Conservation (phyloP, 2,329 filamentous ascomycete genomes). For the Colletotrichum tamarilloi region DNA sequence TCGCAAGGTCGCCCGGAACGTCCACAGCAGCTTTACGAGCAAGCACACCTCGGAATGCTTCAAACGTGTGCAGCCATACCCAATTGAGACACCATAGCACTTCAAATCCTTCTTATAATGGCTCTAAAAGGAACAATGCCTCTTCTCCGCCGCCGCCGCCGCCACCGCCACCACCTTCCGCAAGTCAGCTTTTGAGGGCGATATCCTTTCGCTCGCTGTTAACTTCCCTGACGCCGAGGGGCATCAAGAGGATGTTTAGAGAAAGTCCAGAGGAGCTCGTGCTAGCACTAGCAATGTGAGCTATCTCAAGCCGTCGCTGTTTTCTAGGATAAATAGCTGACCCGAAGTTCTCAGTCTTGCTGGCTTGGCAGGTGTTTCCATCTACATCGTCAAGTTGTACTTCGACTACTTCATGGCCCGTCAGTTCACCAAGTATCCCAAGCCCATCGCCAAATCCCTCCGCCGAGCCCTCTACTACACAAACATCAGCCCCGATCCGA, state of each 20-base stretch:
- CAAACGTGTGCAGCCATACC: background rate
- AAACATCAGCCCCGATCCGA: constrained; percentile 79
- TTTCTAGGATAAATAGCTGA: constrained; percentile 36
- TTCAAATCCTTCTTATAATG: background rate
- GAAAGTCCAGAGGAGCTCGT: constrained; percentile 58
- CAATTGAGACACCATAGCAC: constrained; percentile 25
- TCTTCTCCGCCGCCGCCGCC: constrained; percentile 43
- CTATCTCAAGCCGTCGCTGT: background rate
- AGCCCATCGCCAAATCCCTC: constrained; percentile 79
- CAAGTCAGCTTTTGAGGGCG: constrained; percentile 45
- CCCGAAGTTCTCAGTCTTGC: constrained; percentile 46
- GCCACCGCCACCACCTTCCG: constrained; percentile 37
- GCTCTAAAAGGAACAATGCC: constrained; percentile 36
- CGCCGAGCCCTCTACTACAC: constrained; percentile 89
- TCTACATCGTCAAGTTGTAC: constrained; percentile 57
- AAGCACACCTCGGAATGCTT: background rate
- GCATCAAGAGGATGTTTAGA: constrained; percentile 50
- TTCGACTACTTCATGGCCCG: constrained; percentile 66
- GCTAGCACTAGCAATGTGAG: constrained; percentile 55
- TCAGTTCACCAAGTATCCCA: constrained; percentile 70
- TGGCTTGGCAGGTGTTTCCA: constrained; percentile 44
- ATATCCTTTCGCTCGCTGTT: constrained; percentile 49
- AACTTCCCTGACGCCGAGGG: constrained; percentile 51
- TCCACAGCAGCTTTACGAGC: constrained; percentile 4
- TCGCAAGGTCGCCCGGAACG: background rate